phyloP scores from a whole-genome alignment of 106 monocot species.

The Dendrobium huoshanense region DNA sequence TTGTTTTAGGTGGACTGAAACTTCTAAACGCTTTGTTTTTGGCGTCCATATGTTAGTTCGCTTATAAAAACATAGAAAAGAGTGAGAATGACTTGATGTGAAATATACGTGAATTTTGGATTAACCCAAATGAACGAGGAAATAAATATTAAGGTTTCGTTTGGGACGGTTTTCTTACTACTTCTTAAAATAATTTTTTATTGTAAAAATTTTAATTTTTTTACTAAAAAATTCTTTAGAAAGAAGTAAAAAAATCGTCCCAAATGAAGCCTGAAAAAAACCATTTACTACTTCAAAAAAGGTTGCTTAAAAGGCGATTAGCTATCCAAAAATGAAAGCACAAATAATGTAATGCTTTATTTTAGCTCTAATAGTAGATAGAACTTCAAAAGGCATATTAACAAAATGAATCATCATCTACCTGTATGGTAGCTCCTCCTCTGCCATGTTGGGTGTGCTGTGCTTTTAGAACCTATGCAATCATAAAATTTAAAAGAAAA shows the following conservation, averaged over 20 bases:
- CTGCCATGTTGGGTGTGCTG: slow-evolving; percentile 74
- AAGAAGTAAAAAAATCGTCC: too few species aligned
- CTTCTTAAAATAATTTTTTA: too few species aligned
- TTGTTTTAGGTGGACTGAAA: not conserved
- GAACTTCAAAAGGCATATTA: not conserved
- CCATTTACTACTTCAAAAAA: not conserved
- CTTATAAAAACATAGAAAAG: not conserved
- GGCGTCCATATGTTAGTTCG: not conserved
- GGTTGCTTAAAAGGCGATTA: not conserved
- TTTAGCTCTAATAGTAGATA: not conserved
- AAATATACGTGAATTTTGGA: not conserved
- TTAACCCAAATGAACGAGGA: not conserved
- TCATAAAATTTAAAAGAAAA: slow-evolving; percentile 3
- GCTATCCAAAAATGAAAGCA: not conserved
- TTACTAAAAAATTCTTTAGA: too few species aligned
- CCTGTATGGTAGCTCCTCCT: slow-evolving; percentile 82
- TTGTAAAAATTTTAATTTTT: too few species aligned
- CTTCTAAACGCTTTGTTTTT: not conserved
- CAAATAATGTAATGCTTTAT: not conserved
- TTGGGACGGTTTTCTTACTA: too few species aligned
- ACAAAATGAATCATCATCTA: slow-evolving; percentile 6
- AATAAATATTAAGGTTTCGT: not conserved
- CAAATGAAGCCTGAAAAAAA: too few species aligned
- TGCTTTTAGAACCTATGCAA: slow-evolving; percentile 56
- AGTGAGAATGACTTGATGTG: not conserved